phyloP scores from a whole-genome alignment of 2,329 filamentous ascomycete species.

The Fusarium sp. region DNA sequence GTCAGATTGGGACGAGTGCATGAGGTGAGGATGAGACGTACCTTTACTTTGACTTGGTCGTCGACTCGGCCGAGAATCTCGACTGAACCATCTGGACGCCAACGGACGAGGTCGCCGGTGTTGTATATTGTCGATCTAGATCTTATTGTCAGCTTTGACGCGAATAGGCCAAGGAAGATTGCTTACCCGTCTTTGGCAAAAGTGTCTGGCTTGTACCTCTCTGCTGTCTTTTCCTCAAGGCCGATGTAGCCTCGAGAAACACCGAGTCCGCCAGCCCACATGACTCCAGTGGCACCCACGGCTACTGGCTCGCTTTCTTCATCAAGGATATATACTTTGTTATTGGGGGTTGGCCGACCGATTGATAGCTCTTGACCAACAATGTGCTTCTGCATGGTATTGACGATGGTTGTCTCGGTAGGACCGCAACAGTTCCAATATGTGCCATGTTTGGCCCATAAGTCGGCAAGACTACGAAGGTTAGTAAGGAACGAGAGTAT shows the following conservation, averaged over 20 bases:
- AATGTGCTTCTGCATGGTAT: constrained; percentile 68
- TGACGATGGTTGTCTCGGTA: constrained; percentile 73
- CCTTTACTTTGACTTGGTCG: constrained; percentile 74
- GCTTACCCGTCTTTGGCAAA: constrained; percentile 68
- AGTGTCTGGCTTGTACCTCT: constrained; percentile 65
- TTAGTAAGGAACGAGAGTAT: constrained; percentile 20
- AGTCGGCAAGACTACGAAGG: constrained; percentile 64
- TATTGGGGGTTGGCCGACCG: constrained; percentile 67
- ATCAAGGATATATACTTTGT: constrained; percentile 66
- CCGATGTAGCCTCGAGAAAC: constrained; percentile 71
- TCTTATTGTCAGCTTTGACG: constrained; percentile 10
- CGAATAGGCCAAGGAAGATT: too few relatives aligned
- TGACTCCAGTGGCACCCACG: constrained; percentile 64
- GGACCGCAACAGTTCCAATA: constrained; percentile 73
- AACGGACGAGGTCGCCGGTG: constrained; percentile 72
- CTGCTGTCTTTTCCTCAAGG: constrained; percentile 65
- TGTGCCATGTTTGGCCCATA: constrained; percentile 65
- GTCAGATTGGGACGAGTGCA: constrained; percentile 10
- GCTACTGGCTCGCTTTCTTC: constrained; percentile 60
- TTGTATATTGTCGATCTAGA: constrained; percentile 65
- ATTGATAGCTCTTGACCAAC: constrained; percentile 66
- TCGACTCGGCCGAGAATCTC: constrained; percentile 71
- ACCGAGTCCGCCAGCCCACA: constrained; percentile 71
- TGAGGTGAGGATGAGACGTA: constrained; percentile 40
- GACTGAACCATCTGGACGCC: constrained; percentile 67